Evolutionary conservation across 495 filamentous ascomycete species (phyloP), one percentile per base, ranked within the genome.

Genomic region (Umbilicaria muhlenbergii): DNA sequence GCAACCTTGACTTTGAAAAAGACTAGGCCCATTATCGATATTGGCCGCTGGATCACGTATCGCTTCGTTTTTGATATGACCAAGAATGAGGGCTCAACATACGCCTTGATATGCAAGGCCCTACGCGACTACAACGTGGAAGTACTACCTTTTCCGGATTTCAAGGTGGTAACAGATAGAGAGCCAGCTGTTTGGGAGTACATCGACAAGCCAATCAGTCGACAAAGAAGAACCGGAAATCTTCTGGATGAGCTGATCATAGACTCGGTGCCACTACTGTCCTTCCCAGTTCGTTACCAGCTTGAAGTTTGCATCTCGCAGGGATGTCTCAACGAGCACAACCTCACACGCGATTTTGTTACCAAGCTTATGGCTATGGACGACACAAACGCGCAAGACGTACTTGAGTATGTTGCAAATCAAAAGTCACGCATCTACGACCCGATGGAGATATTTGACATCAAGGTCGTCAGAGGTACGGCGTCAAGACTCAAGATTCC

Each of bases 261-360:
- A 47, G 41, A 68, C 52, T 47, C 58, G 39, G 11, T 47, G 57
- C 37, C 35, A 36, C 35, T 33, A 17, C 66, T 98, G 3, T 64
- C 76, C 0, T 95, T 87, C 38, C 56, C 75, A 1, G 74, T 89
- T 2, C 75, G 84, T 8, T 96, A 96, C 53, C 89, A 94, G 58
- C 71, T 98, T 0, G 88, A 96, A 58, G 88, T 85, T 0, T 95
- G 89, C 55, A 69, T 96, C 8, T 93, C 87, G 0, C 71, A 83
- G 16, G 76, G 78, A 0, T 63, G 71, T n/a, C 61, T 98, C n/a
- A 80, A 78, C 41, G 87, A 93, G 58, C 73, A 80, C 55, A 83
- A 77, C 40, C 70, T 94, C 41, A 69, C 62, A 5, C 54, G 60
- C 5, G 63, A 73, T 8, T 95, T 94, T 48, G 59, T 88, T 14